Base-by-base conservation (phyloP, 306 rosid genomes). In the Sicyos edulis region DNA sequence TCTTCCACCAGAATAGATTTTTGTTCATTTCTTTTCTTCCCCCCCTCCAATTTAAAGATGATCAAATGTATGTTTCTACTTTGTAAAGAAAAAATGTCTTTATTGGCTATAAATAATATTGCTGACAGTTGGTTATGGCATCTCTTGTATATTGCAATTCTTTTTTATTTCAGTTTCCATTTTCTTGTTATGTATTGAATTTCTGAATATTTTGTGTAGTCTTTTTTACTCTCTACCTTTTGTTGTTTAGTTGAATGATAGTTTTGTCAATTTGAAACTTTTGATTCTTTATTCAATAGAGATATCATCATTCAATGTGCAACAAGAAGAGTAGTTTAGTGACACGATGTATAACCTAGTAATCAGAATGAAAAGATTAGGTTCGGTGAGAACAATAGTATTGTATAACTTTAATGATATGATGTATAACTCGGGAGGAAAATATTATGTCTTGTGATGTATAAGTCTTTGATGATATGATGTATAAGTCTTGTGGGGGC, bases 21-120 rank as follows among this genome's bases (percentile, higher is more conserved):
- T 69, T 26, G 73, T 69, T 26, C 55, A 57, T 68, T 68, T 22
- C 24, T 51, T 50, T 47, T 49, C 32, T 52, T 50, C 5, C 32
- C 5, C 54, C 44, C 70, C 14, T 29, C 51, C 70, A 63, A 24
- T 69, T 69, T 26, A 3, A 37, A 10, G 47, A 42, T 42, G 10
- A 42, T 42, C 47, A 7, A 42, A 19, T 20, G 71, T 52, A 65
- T 42, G 34, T 67, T 67, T 67, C 42, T 67, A 47, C n/a, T 14
- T 13, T 44, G 71, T 65, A 65, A 53, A 65, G 42, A 19, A 47
- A 47, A 8, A 42, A 21, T 47, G 16, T 67, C 42, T 47, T 20
- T 44, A 19, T 67, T 47, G 11, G 10, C 34, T 67, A 45, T 47
- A 49, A 67, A 47, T 14, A 67, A 20, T 67, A 47, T 45, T 66